Percentiles rank a stretch among this genome's conserved stretches.
Evolutionary conservation across 148 eudicot species (phyloP).

Genomic region (Cornus suecica): DNA sequence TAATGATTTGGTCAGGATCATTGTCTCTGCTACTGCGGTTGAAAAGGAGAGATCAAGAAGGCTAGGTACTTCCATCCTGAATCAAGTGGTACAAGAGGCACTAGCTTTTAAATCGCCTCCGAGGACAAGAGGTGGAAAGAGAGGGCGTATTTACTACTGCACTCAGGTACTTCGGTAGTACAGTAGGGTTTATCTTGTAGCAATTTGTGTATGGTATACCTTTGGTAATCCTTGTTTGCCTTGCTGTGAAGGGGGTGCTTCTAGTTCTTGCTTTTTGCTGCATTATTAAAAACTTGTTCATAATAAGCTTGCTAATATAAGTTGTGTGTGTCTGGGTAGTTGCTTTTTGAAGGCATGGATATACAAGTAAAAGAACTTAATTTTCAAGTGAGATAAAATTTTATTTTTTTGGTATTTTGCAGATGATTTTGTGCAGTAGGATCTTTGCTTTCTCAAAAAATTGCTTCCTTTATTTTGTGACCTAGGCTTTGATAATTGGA

Average conservation of each 20-base stretch:
- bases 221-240: not conserved
- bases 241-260: not conserved
- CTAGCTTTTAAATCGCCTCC: slow-evolving; percentile 97
- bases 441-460: not conserved
- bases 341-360: slow-evolving; percentile 8
- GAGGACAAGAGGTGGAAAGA: slow-evolving; percentile 86
- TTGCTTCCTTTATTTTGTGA: not conserved
- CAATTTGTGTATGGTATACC: not conserved
- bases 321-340: not conserved
- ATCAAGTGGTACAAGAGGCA: slow-evolving; percentile 89
- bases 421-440: not conserved
- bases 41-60: slow-evolving; percentile 94
- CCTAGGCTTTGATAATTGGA: no score
- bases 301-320: no score
- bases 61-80: slow-evolving; percentile 70
- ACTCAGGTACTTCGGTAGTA: slow-evolving; percentile 67
- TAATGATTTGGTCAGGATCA: slow-evolving; percentile 43
- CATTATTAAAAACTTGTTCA: no score
- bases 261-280: no score
- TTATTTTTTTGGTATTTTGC: not conserved
- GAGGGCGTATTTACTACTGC: slow-evolving; percentile 93
- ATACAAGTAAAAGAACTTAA: not conserved
- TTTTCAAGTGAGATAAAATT: not conserved
- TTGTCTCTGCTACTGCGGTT: slow-evolving; percentile 74
- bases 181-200: not conserved